phyloP scores from a whole-genome alignment of 148 eudicot species.

The Oxyria digyna region DNA sequence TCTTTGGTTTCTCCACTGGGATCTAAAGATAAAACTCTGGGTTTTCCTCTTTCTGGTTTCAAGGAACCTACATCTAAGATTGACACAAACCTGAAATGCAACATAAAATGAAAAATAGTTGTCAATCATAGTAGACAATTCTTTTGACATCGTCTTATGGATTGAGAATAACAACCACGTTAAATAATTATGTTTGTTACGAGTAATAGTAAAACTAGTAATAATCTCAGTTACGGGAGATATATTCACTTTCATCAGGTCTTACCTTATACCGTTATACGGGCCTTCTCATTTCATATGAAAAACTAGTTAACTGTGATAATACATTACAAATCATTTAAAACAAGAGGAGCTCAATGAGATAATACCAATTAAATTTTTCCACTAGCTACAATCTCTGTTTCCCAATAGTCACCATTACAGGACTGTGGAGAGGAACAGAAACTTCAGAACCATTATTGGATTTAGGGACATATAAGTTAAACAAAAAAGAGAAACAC shows the following conservation, averaged over 20 bases:
- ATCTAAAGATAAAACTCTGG: slow-evolving; percentile 19
- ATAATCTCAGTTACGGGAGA: not conserved
- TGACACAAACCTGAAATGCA: slow-evolving; percentile 67
- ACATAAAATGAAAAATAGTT: not conserved
- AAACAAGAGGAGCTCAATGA: not conserved
- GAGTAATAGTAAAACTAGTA: too few relatives aligned
- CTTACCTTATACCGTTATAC: not conserved
- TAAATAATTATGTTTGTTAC: too few relatives aligned
- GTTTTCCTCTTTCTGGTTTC: slow-evolving; percentile 63
- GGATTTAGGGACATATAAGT: not conserved
- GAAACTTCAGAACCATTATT: not conserved
- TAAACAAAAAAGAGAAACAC: slow-evolving; percentile 11
- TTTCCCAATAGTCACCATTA: not conserved
- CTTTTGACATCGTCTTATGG: not conserved
- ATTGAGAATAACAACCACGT: not conserved
- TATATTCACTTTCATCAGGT: not conserved
- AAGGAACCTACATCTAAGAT: slow-evolving; percentile 72
- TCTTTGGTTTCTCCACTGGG: slow-evolving; percentile 25
- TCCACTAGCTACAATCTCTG: not conserved
- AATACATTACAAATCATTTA: not conserved
- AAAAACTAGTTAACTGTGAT: not conserved
- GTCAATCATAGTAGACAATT: not conserved
- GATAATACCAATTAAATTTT: not conserved
- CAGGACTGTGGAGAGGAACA: too few relatives aligned
- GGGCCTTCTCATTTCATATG: not conserved